A percentile compares a stretch with the other conserved stretches of the same genome.
Conservation (phyloP, 192 early-diverging fungal species). For the Coemansia sp. region DNA sequence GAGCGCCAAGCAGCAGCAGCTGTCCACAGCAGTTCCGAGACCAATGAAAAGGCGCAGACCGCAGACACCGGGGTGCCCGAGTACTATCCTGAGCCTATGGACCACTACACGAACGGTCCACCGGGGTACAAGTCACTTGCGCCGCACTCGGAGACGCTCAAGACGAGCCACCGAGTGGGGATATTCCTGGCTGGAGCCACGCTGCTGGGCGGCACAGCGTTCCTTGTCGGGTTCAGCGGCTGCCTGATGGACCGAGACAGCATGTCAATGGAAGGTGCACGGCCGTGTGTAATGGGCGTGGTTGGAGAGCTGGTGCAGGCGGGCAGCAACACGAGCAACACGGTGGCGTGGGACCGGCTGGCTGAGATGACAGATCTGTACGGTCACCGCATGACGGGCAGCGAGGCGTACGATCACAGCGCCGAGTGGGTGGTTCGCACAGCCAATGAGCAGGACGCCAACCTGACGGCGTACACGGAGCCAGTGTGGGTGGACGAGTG, state of each 20-base stretch:
- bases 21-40: neutral
- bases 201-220: neutral
- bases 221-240: neutral
- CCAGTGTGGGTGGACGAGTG: conserved; percentile 57
- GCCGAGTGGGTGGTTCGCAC: conserved; percentile 58
- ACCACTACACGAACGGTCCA: conserved; percentile 6
- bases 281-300: conserved; percentile 18
- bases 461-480: conserved; percentile 56
- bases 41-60: neutral
- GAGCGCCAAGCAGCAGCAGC: neutral
- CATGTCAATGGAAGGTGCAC: conserved; percentile 1
- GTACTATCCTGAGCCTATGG: neutral
- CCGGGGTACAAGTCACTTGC: conserved; percentile 24
- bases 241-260: conserved; percentile 10
- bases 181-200: neutral
- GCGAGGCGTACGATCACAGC: conserved; percentile 53
- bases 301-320: conserved; percentile 32
- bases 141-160: conserved; percentile 1
- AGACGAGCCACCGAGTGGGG: neutral
- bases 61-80: neutral
- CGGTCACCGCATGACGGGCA: conserved; percentile 59
- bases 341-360: conserved; percentile 60
- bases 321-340: conserved; percentile 35
- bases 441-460: conserved; percentile 35
- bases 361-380: conserved; percentile 65